phyloP scores from a whole-genome alignment of 2,329 filamentous ascomycete species.

The Scedosporium aurantiacum region DNA sequence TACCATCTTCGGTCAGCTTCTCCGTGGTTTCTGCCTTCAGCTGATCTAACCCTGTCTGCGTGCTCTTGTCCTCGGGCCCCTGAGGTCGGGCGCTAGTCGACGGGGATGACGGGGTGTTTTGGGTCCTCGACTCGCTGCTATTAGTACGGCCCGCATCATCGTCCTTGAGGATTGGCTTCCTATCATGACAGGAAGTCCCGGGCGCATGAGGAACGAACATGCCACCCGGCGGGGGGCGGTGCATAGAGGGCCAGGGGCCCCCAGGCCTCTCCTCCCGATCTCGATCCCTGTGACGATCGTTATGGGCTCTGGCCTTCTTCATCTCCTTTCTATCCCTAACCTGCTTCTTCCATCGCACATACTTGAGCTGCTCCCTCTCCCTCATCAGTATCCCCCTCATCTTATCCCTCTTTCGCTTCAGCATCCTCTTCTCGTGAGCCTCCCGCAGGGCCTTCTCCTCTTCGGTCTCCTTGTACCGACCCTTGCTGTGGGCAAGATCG shows the following conservation, averaged over 20 bases:
- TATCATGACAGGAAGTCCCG: neutral
- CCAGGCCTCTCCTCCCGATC: conserved; percentile 16
- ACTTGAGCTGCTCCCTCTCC: neutral
- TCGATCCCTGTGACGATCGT: conserved; percentile 25
- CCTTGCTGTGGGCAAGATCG: conserved; percentile 60
- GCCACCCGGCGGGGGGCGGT: neutral
- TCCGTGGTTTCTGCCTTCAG: neutral
- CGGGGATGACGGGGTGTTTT: neutral
- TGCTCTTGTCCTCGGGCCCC: neutral
- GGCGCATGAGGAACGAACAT: neutral
- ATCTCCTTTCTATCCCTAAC: neutral
- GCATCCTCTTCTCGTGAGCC: conserved; percentile 31
- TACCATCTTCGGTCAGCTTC: too few species aligned
- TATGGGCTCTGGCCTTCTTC: neutral
- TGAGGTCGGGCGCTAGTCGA: neutral
- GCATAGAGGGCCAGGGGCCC: neutral
- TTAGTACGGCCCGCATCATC: conserved; percentile 15
- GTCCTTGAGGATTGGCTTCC: neutral
- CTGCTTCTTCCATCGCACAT: conserved; percentile 2
- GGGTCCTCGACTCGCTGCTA: neutral
- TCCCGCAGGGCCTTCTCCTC: conserved; percentile 37
- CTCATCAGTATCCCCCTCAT: neutral
- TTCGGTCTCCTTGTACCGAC: conserved; percentile 34
- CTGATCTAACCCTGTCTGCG: neutral
- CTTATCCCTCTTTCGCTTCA: conserved; percentile 21